Evolutionary conservation across 768 basidiomycete species (phyloP).

Genomic region (Pisolithus marmoratus): DNA sequence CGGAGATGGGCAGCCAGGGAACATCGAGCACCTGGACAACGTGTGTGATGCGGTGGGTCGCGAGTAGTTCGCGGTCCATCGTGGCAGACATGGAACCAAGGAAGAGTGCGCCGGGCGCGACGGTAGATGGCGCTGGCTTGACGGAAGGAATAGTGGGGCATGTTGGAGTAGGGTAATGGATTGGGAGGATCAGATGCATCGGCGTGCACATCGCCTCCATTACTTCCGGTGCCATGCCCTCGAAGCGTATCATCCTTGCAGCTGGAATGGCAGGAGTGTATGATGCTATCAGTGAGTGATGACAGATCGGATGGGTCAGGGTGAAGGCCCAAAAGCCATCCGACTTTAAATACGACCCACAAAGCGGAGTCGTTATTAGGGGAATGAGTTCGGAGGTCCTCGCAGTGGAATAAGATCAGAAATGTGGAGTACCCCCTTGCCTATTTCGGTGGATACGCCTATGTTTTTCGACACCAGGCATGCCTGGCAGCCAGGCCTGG

Average conservation of each 20-base stretch:
- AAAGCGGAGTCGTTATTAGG: not conserved
- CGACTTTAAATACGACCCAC: not conserved
- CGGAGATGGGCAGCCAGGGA: constrained; percentile 51
- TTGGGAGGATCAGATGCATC: constrained; percentile 66
- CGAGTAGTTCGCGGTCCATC: constrained; percentile 50
- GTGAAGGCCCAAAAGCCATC: constrained; percentile 6
- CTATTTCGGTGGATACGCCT: not conserved
- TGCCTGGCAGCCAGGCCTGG: not conserved
- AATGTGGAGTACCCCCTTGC: constrained; percentile 1
- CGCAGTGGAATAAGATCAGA: constrained; percentile 37
- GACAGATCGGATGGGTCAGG: not conserved
- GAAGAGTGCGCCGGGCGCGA: constrained; percentile 50
- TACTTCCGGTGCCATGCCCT: constrained; percentile 66
- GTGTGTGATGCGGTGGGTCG: constrained; percentile 45
- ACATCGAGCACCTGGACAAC: constrained; percentile 65
- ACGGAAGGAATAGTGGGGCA: constrained; percentile 17
- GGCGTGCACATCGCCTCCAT: constrained; percentile 84
- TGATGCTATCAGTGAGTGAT: not conserved
- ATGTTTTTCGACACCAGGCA: not conserved
- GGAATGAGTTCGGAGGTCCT: constrained; percentile 48
- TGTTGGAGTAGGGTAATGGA: constrained; percentile 21
- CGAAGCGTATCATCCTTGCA: constrained; percentile 69
- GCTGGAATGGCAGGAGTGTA: not conserved
- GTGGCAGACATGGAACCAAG: constrained; percentile 62
- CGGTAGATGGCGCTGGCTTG: constrained; percentile 3